Conservation (phyloP, 176 grass and related monocot genomes). For the Aechmea fasciata region DNA sequence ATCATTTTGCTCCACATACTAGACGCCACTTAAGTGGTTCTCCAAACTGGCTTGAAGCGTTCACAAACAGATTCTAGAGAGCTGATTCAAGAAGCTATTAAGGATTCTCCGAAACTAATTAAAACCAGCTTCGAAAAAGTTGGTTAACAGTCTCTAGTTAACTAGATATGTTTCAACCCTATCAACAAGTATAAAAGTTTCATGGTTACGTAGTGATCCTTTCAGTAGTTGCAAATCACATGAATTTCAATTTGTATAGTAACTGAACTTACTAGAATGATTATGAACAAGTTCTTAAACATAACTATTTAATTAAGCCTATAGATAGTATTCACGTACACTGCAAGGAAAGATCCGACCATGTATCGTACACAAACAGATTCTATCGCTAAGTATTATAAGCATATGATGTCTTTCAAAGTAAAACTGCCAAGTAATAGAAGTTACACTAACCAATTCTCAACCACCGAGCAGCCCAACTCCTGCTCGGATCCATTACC, state of each 20-base stretch:
- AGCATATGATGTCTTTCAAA: not conserved
- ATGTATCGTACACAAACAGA: not conserved
- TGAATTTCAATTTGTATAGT: not conserved
- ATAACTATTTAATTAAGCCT: not conserved
- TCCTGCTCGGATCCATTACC: slow-evolving; percentile 89
- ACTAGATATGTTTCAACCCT: too few relatives aligned
- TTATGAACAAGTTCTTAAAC: not conserved
- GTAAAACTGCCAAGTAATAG: not conserved
- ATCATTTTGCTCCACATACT: too few relatives aligned
- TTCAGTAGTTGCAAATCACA: not conserved
- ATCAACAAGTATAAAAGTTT: too few relatives aligned
- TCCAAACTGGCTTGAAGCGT: too few relatives aligned
- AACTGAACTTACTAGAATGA: not conserved
- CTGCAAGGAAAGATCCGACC: not conserved
- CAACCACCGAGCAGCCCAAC: slow-evolving; percentile 94
- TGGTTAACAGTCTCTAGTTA: too few relatives aligned
- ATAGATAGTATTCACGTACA: not conserved
- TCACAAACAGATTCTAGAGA: too few relatives aligned
- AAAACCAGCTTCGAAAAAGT: too few relatives aligned
- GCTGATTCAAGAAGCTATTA: too few relatives aligned
- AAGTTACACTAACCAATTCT: slow-evolving; percentile 61
- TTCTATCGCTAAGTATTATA: not conserved
- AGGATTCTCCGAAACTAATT: too few relatives aligned
- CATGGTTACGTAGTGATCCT: too few relatives aligned
- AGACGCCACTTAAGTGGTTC: too few relatives aligned